These are phyloP conservation scores for Cynara cardunculus DNA, from an alignment of 129 eudicot species.

Conservation along the genomic window DNA sequence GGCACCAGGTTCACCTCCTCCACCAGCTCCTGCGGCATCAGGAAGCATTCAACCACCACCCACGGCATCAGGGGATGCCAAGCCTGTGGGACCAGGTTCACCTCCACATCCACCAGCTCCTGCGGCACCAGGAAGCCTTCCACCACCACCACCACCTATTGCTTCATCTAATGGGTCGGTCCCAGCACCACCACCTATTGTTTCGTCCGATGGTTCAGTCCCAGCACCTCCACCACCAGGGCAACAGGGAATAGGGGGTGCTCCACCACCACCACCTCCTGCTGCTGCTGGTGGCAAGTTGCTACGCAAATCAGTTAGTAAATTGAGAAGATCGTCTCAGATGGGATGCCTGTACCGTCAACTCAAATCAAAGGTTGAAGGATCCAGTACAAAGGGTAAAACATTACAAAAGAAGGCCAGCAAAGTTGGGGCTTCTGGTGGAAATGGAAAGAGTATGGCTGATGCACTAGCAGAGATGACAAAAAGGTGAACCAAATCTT, in stretches of 20 bases:
- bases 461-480: conserved; percentile 97
- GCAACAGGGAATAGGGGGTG: conserved; percentile 39
- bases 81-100: not conserved
- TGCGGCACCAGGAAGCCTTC: conserved; percentile 12
- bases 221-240: conserved; percentile 36
- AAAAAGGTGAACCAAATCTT: conserved; percentile 45
- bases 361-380: conserved; percentile 91
- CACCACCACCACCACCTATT: conserved; percentile 46
- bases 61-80: not conserved
- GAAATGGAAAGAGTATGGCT: conserved; percentile 70
- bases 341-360: conserved; percentile 82
- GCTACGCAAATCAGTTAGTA: conserved; percentile 53
- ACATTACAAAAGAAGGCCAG: conserved; percentile 37
- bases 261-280: conserved; percentile 88
- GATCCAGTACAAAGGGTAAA: conserved; percentile 47
- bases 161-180: conserved; percentile 19
- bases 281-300: conserved; percentile 34
- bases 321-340: conserved; percentile 73
- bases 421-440: conserved; percentile 44
- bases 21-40: conserved; percentile 18
- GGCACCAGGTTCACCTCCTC: not conserved
- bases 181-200: conserved; percentile 32
- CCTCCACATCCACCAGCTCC: conserved; percentile 42
- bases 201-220: conserved; percentile 20
- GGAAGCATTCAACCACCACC: conserved; percentile 27